These are phyloP conservation scores for Echites panduratus DNA, from an alignment of 257 asterid genomes.

Conservation along the genomic window DNA sequence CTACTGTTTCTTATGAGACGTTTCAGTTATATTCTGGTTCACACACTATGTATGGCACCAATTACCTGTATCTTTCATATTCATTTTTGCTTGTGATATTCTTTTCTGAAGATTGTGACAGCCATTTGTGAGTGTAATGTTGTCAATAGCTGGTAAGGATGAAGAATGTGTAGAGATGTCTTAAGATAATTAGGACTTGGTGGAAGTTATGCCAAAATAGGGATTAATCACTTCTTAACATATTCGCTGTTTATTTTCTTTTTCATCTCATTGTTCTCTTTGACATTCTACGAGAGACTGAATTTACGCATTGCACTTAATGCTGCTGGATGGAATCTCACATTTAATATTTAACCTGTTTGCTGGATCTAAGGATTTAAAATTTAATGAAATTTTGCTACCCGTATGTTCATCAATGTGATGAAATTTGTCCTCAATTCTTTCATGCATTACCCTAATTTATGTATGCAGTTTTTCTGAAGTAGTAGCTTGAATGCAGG, in stretches of 20 bases:
- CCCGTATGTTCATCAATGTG: neutral
- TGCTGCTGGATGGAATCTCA: neutral
- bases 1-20: neutral
- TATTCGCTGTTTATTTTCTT: neutral
- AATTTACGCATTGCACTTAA: neutral
- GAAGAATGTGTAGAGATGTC: neutral
- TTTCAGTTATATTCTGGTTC: neutral
- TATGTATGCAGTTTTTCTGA: slow-evolving; percentile 2
- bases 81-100: neutral
- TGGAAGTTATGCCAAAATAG: neutral
- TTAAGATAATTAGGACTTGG: neutral
- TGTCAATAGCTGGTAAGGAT: neutral
- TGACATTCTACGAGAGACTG: too few relatives aligned
- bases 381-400: neutral
- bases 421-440: neutral
- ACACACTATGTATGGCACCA: neutral
- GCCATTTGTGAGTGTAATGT: neutral
- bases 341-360: neutral
- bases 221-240: neutral
- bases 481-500: slow-evolving; percentile 35
- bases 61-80: neutral
- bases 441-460: neutral
- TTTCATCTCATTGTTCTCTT: neutral
- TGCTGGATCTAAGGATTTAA: neutral
- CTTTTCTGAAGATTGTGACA: neutral